A percentile compares a stretch with the other conserved stretches of the same genome.
These are phyloP conservation scores for Boletus coccyginus DNA, from an alignment of 768 basidiomycete genomes.

Conservation along the genomic window DNA sequence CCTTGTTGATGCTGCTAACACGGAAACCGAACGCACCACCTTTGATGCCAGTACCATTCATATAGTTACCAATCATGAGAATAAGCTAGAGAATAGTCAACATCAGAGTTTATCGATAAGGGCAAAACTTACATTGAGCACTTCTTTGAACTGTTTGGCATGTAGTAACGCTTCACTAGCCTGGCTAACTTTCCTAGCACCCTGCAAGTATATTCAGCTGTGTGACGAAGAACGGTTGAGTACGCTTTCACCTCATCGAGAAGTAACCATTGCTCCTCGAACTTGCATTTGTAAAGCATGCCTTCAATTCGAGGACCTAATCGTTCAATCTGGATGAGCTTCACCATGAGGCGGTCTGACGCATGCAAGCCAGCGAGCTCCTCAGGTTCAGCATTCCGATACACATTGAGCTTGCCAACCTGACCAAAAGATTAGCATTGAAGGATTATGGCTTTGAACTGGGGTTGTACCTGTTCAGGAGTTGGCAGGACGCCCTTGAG, in stretches of 20 bases:
- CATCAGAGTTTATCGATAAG: not conserved
- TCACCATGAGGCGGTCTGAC: conserved; percentile 95
- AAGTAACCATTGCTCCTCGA: conserved; percentile 81
- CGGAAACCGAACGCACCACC: conserved; percentile 97
- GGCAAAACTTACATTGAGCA: conserved; percentile 65
- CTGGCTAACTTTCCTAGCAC: conserved; percentile 74
- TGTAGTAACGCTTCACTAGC: conserved; percentile 78
- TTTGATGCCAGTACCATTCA: conserved; percentile 95
- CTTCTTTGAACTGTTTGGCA: conserved; percentile 86
- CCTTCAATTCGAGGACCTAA: conserved; percentile 85
- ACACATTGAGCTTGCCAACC: conserved; percentile 88
- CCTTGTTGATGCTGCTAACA: conserved; percentile 97
- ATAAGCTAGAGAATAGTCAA: conserved; percentile 57
- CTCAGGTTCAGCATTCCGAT: conserved; percentile 80
- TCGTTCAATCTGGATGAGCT: conserved; percentile 91
- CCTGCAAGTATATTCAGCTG: conserved; percentile 41
- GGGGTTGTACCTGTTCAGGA: conserved; percentile 70
- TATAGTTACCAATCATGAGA: conserved; percentile 93
- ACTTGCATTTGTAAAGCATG: conserved; percentile 91
- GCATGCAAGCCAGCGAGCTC: conserved; percentile 89
- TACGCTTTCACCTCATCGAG: conserved; percentile 65
- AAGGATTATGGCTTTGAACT: not conserved
- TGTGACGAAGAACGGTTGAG: not conserved
- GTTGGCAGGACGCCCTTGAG: conserved; percentile 85
- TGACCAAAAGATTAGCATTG: conserved; percentile 23